phyloP scores from a whole-genome alignment of 352 stramenopile species.

The Phytophthora rubi region DNA sequence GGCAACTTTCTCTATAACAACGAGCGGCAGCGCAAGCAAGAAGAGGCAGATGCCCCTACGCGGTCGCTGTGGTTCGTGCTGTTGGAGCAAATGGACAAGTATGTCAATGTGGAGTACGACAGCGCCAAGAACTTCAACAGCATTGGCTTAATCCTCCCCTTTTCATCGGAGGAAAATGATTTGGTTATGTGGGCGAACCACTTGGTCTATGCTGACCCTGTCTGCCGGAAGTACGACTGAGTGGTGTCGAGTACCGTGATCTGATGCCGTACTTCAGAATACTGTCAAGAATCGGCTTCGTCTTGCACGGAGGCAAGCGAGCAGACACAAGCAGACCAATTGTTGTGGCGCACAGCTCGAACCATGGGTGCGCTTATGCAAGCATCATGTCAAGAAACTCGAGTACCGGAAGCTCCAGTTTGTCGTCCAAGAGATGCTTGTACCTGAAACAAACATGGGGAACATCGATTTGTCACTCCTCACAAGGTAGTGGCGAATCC shows the following conservation, averaged over 20 bases:
- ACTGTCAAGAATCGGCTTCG: background rate
- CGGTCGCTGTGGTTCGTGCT: constrained; percentile 77
- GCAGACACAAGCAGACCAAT: background rate
- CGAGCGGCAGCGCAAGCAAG: constrained; percentile 81
- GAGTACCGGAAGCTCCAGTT: constrained; percentile 54
- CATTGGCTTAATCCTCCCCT: constrained; percentile 77
- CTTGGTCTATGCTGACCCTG: constrained; percentile 81
- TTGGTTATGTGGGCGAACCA: constrained; percentile 87
- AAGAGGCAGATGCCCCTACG: constrained; percentile 66
- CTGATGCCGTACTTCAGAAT: background rate
- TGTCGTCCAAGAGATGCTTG: constrained; percentile 55
- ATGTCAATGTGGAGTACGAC: constrained; percentile 86
- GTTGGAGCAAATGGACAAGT: constrained; percentile 68
- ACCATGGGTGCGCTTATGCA: constrained; percentile 20
- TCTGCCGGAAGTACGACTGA: constrained; percentile 87
- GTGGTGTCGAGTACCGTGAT: too few relatives aligned
- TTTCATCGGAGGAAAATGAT: constrained; percentile 85
- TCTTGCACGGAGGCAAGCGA: background rate
- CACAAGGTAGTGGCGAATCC: background rate
- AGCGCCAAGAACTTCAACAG: constrained; percentile 88
- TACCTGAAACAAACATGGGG: constrained; percentile 32
- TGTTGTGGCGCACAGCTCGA: background rate
- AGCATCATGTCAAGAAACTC: constrained; percentile 77
- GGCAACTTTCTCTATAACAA: constrained; percentile 98
- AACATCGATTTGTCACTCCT: background rate